These are phyloP conservation scores for Fraxinus xanthoxyloides DNA, from an alignment of 305 asterid species.

Conservation along the genomic window DNA sequence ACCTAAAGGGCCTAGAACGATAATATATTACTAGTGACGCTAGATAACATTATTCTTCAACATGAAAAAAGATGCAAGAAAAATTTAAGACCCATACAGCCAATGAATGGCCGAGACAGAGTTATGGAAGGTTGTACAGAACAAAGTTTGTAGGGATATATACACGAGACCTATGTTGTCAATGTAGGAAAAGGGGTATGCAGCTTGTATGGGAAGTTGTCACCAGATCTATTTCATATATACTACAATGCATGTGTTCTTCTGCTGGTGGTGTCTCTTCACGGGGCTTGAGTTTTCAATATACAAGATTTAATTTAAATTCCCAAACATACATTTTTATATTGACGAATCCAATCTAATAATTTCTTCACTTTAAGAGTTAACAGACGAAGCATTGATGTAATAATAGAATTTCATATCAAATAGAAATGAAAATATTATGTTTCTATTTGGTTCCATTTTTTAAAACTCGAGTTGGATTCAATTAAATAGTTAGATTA, in stretches of 20 bases:
- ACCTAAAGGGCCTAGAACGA: neutral
- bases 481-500: neutral
- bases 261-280: neutral
- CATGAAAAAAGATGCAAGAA: constrained; percentile 12
- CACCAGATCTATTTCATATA: neutral
- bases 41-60: too few relatives aligned
- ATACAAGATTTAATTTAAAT: neutral
- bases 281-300: neutral
- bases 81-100: constrained; percentile 28
- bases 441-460: neutral
- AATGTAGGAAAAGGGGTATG: neutral
- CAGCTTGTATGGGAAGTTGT: neutral
- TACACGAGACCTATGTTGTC: neutral
- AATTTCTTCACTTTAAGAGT: neutral
- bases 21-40: too few relatives aligned
- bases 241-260: neutral
- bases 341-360: neutral
- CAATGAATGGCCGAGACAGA: constrained; percentile 29
- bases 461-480: neutral
- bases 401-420: neutral
- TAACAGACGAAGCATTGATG: neutral
- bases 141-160: neutral
- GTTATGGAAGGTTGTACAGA: neutral
- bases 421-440: too few relatives aligned
- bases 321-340: neutral